phyloP scores from a whole-genome alignment of 1,284 basidiomycete species.

The Blastosporella zonata region DNA sequence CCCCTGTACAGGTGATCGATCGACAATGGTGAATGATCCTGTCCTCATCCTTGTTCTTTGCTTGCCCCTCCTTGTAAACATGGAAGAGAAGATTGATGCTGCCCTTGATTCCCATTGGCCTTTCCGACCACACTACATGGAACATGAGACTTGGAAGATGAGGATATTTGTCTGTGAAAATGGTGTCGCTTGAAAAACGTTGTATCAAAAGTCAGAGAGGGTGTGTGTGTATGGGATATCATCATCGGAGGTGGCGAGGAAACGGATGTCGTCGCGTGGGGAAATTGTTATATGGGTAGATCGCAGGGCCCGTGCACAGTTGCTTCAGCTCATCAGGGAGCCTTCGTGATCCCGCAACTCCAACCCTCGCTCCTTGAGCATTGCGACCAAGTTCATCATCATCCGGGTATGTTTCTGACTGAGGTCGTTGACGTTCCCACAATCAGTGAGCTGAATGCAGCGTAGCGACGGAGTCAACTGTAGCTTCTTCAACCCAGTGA shows the following conservation, averaged over 20 bases:
- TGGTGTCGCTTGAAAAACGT: background rate
- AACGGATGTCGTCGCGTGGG: background rate
- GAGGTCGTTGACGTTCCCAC: slow-evolving; percentile 11
- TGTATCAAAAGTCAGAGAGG: background rate
- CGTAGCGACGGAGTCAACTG: slow-evolving; percentile 6
- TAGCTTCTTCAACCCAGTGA: slow-evolving; percentile 4
- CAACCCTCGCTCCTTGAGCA: slow-evolving; percentile 12
- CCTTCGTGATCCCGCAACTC: slow-evolving; percentile 16
- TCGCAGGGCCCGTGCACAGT: no score
- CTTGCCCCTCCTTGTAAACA: background rate
- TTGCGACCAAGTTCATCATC: slow-evolving; percentile 3
- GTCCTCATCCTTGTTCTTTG: no score
- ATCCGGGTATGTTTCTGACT: slow-evolving; percentile 8
- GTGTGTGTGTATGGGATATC: background rate
- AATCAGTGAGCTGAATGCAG: slow-evolving; percentile 13
- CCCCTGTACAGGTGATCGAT: no score
- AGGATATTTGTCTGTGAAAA: background rate
- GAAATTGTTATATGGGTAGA: no score
- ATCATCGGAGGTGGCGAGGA: background rate
- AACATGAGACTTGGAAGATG: background rate
- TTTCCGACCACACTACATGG: background rate
- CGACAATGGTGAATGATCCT: no score
- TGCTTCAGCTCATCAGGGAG: slow-evolving; percentile 1
- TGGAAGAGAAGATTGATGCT: background rate
- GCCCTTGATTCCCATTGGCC: background rate